Conservation (phyloP, 208 protist species). For the Phytomonas francai region DNA sequence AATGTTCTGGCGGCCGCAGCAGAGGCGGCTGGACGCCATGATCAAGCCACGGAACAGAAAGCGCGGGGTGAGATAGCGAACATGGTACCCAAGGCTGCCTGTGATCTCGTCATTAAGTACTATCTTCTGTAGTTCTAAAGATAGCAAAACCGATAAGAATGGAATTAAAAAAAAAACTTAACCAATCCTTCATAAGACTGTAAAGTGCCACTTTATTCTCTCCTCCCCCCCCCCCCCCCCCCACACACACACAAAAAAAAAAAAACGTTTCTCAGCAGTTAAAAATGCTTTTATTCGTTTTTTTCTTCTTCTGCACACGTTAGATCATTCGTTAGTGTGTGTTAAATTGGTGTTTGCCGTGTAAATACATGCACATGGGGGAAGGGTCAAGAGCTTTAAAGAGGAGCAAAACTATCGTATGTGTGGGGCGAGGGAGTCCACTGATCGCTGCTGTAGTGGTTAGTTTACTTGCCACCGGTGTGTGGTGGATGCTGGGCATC, state of each 20-base stretch:
- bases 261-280: not conserved
- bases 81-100: constrained; percentile 20
- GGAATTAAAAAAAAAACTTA: not conserved
- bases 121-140: not conserved
- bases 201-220: not conserved
- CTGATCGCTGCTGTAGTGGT: not conserved
- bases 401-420: not conserved
- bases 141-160: not conserved
- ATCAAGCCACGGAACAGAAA: not conserved
- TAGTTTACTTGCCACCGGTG: not conserved
- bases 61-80: not conserved
- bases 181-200: not conserved
- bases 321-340: not conserved
- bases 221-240: too few species aligned
- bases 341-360: not conserved
- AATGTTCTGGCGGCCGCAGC: constrained; percentile 13
- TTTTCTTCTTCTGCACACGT: not conserved
- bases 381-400: not conserved
- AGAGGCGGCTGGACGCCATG: not conserved
- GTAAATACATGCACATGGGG: not conserved
- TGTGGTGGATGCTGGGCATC: not conserved
- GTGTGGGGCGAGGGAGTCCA: not conserved
- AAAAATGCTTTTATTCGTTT: not conserved
- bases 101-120: not conserved
- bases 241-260: too few species aligned